A percentile compares a stretch with the other conserved stretches of the same genome.
Conservation (phyloP, 2,329 filamentous ascomycete species). For the Verticillium longisporum region DNA sequence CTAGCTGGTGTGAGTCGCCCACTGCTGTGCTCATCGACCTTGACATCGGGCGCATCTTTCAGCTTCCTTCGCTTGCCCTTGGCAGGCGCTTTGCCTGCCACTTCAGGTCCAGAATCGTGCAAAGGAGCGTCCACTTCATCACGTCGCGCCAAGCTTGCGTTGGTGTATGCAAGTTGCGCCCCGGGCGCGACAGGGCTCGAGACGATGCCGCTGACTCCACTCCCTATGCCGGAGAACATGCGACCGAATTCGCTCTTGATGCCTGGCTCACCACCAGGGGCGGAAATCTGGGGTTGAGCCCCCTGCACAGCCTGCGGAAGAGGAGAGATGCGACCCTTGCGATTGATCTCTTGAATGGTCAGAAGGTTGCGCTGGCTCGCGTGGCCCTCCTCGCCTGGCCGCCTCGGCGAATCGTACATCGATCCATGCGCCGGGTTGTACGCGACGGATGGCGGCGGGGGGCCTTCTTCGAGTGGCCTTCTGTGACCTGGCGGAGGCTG, state of each 20-base stretch:
- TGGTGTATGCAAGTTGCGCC: slow-evolving; percentile 39
- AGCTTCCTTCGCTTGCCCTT: slow-evolving; percentile 61
- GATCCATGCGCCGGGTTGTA: slow-evolving; percentile 37
- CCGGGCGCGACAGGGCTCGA: slow-evolving; percentile 43
- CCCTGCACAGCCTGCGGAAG: slow-evolving; percentile 91
- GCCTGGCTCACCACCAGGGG: slow-evolving; percentile 73
- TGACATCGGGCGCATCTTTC: slow-evolving; percentile 63
- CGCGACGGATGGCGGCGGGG: slow-evolving; percentile 41
- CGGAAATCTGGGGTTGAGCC: slow-evolving; percentile 72
- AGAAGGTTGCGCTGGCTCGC: slow-evolving; percentile 50
- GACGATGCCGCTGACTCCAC: slow-evolving; percentile 43
- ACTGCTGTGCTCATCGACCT: slow-evolving; percentile 59
- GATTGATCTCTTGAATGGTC: slow-evolving; percentile 73
- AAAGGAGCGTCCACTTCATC: slow-evolving; percentile 42
- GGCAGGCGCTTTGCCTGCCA: slow-evolving; percentile 29
- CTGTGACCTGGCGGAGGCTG: slow-evolving; percentile 26
- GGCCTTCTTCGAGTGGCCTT: slow-evolving; percentile 39
- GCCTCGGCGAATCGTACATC: slow-evolving; percentile 34
- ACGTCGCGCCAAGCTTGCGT: slow-evolving; percentile 36
- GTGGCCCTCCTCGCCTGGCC: slow-evolving; percentile 36
- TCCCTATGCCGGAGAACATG: slow-evolving; percentile 89
- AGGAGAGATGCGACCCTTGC: slow-evolving; percentile 78
- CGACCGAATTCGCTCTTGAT: slow-evolving; percentile 94
- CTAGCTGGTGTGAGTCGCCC: slow-evolving; percentile 55
- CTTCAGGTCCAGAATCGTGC: slow-evolving; percentile 38